Conservation (phyloP, 805 yeast species). For the Candida corydali region DNA sequence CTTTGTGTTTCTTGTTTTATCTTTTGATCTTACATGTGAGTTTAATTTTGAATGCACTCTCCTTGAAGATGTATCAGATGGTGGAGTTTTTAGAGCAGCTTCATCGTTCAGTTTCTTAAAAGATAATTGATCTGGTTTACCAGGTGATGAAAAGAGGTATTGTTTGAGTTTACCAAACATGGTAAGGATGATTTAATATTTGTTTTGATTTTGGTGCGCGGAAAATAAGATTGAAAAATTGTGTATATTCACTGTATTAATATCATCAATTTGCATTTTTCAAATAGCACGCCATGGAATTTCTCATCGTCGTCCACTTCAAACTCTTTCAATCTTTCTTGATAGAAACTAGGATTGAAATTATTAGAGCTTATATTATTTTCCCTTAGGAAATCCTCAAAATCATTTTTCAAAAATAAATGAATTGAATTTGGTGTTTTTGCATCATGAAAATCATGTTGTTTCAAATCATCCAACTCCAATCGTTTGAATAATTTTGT, state of each 20-base stretch:
- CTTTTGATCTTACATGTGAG: too few species aligned
- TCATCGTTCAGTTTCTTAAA: too few species aligned
- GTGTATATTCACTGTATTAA: background rate
- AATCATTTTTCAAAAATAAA: constrained; percentile 38
- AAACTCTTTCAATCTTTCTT: constrained; percentile 23
- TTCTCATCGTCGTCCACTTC: constrained; percentile 38
- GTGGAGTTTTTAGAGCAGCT: too few species aligned
- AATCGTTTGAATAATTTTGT: constrained; percentile 48
- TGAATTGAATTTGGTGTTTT: constrained; percentile 18
- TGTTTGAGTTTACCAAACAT: too few species aligned
- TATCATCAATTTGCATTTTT: constrained; percentile 41
- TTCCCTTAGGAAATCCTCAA: constrained; percentile 35
- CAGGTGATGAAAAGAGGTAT: too few species aligned
- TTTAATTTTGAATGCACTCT: too few species aligned
- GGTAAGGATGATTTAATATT: too few species aligned
- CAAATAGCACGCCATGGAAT: constrained; percentile 37
- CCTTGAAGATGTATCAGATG: too few species aligned
- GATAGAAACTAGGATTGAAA: constrained; percentile 22
- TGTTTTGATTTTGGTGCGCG: too few species aligned
- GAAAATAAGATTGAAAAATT: too few species aligned
- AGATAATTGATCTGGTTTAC: too few species aligned
- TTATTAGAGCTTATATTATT: constrained; percentile 23
- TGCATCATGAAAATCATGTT: constrained; percentile 11
- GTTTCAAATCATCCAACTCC: constrained; percentile 29
- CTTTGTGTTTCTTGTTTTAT: too few species aligned